These are phyloP conservation scores for Aspergillus jensenii DNA, from an alignment of 2,329 filamentous ascomycete genomes.

Conservation along the genomic window DNA sequence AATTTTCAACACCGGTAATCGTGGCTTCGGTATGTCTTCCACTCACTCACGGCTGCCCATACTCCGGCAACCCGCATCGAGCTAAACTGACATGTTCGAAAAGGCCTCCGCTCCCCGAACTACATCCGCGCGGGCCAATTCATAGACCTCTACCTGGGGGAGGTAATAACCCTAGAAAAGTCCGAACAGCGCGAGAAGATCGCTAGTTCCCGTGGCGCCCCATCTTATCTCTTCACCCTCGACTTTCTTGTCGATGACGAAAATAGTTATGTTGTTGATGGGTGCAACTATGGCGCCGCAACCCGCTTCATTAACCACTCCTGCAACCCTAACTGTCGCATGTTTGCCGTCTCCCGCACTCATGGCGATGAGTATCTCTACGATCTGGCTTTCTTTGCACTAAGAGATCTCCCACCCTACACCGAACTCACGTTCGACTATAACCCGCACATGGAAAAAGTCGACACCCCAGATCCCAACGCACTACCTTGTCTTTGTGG, in stretches of 20 bases:
- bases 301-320: slow-evolving; percentile 52
- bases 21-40: slow-evolving; percentile 40
- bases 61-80: not conserved
- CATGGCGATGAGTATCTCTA: slow-evolving; percentile 44
- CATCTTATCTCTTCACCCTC: slow-evolving; percentile 45
- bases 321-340: slow-evolving; percentile 48
- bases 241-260: slow-evolving; percentile 37
- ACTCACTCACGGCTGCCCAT: not conserved
- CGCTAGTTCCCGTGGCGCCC: slow-evolving; percentile 22
- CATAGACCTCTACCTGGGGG: slow-evolving; percentile 47
- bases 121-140: slow-evolving; percentile 44
- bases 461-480: slow-evolving; percentile 32
- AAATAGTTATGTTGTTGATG: slow-evolving; percentile 43
- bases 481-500: slow-evolving; percentile 47
- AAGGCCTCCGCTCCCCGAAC: slow-evolving; percentile 42
- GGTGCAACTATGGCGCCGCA: slow-evolving; percentile 41
- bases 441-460: slow-evolving; percentile 32
- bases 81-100: slow-evolving; percentile 8
- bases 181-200: slow-evolving; percentile 40
- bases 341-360: slow-evolving; percentile 43
- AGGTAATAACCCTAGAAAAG: slow-evolving; percentile 40
- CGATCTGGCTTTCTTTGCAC: slow-evolving; percentile 49
- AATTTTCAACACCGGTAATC: slow-evolving; percentile 42
- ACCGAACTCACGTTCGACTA: slow-evolving; percentile 52
- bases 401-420: slow-evolving; percentile 40